Base-by-base conservation (phyloP, 805 yeast species). In the Ogataea nitratoaversa region DNA sequence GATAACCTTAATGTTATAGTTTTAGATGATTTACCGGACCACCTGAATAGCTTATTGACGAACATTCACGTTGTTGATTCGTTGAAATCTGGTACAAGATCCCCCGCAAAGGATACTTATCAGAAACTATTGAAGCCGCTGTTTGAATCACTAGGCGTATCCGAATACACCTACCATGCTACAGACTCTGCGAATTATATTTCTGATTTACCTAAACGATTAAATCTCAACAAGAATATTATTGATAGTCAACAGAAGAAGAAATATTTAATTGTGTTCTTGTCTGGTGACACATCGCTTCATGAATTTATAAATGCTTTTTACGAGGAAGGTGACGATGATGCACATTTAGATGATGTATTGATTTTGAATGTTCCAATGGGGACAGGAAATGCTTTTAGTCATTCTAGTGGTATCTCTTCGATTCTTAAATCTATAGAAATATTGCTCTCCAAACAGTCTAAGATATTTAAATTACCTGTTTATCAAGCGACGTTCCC, bases 281-380 rank as follows among this genome's bases (percentile, higher is more conserved):
- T 90, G 8, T 83, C 95, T 29, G 97, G 97, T 2, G 97, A 90
- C 55, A 89, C 96, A 1, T 80, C 95, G 1, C 65, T 87, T 5
- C 78, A 74, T 36, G 97, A 90, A 57, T 76, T 90, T 37, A 50
- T 87, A 40, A 89, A 89, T 56, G 66, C 45, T 31, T 19, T 41
- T 11, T 17, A 60, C 16, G 56, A 72, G 3, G 25, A 32, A 2
- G 25, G 30, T 3, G 8, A 12, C 19, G 22, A 25, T 8, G 2
- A 23, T 5, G 6, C 13, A 2, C 16, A 14, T 3, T 30, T 46
- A 25, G 5, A 5, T 11, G 24, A 38, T 16, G 17, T 45, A 16
- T 48, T 52, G 1, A 38, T 76, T 2, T 49, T 62, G 27, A 63
- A 65, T 29, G 57, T 90, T 13, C 95, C 96, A 0, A 68, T 79